Conservation (phyloP, 164 flowering plant genomes). For the Echeveria elegans region DNA sequence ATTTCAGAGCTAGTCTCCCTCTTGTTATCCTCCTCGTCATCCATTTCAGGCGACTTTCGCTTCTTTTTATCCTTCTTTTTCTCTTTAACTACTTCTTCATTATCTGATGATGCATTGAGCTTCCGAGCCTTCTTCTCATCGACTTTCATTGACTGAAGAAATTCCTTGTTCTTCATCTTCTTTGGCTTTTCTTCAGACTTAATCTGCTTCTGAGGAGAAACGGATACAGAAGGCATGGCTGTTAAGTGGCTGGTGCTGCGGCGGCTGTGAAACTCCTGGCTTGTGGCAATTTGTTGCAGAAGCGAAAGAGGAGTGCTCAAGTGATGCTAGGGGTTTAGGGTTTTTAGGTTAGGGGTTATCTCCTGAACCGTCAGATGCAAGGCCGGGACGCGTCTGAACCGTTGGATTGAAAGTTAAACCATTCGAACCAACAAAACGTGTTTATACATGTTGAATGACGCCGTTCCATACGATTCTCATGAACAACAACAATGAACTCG, state of each 20-base stretch:
- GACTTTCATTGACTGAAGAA: constrained; percentile 14
- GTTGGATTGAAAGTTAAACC: background rate
- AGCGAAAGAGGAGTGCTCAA: background rate
- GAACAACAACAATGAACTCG: too few relatives aligned
- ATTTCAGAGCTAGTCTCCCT: constrained; percentile 47
- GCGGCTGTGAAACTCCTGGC: background rate
- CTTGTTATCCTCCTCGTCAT: constrained; percentile 19
- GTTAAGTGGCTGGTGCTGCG: background rate
- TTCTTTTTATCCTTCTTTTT: constrained; percentile 29
- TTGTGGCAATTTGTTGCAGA: constrained; percentile 2
- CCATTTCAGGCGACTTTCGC: constrained; percentile 31
- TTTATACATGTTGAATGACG: too few relatives aligned
- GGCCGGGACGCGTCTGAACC: background rate
- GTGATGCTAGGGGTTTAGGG: background rate
- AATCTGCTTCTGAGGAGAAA: constrained; percentile 1
- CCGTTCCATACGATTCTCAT: too few relatives aligned
- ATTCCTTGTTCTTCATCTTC: constrained; percentile 23
- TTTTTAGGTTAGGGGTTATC: background rate
- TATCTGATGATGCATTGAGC: constrained; percentile 10
- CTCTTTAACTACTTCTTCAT: constrained; percentile 13
- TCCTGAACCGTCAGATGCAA: background rate
- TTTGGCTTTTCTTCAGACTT: constrained; percentile 10
- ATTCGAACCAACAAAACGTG: background rate
- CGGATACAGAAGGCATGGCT: constrained; percentile 23
- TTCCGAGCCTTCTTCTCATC: constrained; percentile 16